phyloP scores from a whole-genome alignment of 805 yeast species.

The Wickerhamomyces kurtzmanii region DNA sequence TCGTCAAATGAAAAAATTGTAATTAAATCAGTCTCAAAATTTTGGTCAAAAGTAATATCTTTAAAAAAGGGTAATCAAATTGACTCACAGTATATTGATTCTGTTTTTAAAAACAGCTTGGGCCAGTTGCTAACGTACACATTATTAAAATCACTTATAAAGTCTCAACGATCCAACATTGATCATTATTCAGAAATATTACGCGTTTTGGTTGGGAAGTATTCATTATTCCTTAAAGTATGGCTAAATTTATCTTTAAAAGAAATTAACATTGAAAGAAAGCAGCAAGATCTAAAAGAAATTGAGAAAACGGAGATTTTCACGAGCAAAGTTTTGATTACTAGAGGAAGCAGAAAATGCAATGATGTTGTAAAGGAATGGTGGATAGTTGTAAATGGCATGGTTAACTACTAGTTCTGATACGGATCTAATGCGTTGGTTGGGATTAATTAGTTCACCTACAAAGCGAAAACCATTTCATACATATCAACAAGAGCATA shows the following conservation, averaged over 20 bases:
- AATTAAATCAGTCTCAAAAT: slow-evolving; percentile 37
- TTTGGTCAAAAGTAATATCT: slow-evolving; percentile 39
- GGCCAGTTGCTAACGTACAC: slow-evolving; percentile 21
- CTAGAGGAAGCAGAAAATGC: slow-evolving; percentile 59
- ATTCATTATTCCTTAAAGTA: slow-evolving; percentile 33
- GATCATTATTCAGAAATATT: slow-evolving; percentile 47
- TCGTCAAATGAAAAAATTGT: slow-evolving; percentile 39
- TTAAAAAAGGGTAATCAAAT: slow-evolving; percentile 34
- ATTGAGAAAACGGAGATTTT: slow-evolving; percentile 29
- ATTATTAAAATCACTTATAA: slow-evolving; percentile 35
- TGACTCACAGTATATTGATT: slow-evolving; percentile 26
- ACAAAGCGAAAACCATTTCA: too few relatives aligned
- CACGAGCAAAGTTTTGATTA: slow-evolving; percentile 43
- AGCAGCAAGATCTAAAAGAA: slow-evolving; percentile 12
- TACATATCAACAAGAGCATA: too few relatives aligned
- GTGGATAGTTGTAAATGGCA: slow-evolving; percentile 56
- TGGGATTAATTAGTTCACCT: too few relatives aligned
- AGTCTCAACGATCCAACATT: slow-evolving; percentile 45
- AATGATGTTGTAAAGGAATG: slow-evolving; percentile 48
- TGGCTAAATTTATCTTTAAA: slow-evolving; percentile 32
- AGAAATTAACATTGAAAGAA: slow-evolving; percentile 19
- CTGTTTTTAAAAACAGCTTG: slow-evolving; percentile 18
- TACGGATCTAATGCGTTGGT: too few relatives aligned
- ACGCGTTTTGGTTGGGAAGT: slow-evolving; percentile 37
- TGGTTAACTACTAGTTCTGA: too few relatives aligned